Percentiles rank a stretch among this genome's conserved stretches.
Conservation (phyloP, 208 protist species). For the Trypanosoma platydactyli region DNA sequence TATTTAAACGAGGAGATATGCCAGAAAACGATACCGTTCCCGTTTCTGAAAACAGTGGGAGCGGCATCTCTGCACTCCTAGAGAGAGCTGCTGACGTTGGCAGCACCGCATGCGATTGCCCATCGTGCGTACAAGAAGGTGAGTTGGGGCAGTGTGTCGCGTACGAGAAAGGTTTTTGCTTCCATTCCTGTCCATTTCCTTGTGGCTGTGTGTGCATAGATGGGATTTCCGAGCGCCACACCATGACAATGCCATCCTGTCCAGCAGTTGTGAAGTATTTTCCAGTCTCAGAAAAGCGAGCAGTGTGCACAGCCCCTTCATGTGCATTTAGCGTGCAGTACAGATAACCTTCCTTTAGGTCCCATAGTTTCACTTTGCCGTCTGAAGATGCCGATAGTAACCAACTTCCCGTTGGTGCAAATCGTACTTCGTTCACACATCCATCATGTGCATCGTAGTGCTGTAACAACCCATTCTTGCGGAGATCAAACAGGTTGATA, state of each 20-base stretch:
- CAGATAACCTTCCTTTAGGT: conserved; percentile 75
- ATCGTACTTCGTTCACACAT: conserved; percentile 64
- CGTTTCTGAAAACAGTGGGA: conserved; percentile 1
- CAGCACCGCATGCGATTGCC: not conserved
- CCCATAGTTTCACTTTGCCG: conserved; percentile 83
- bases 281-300: conserved; percentile 54
- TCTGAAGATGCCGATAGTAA: conserved; percentile 80
- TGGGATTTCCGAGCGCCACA: conserved; percentile 79
- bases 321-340: conserved; percentile 89
- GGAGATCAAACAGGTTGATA: conserved; percentile 90
- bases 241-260: conserved; percentile 69
- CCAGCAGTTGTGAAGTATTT: conserved; percentile 71
- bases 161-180: not conserved
- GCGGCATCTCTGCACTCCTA: not conserved
- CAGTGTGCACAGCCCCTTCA: conserved; percentile 58
- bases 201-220: conserved; percentile 2
- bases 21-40: not conserved
- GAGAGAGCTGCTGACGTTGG: not conserved
- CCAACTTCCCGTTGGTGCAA: conserved; percentile 77
- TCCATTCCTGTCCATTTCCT: too few species aligned
- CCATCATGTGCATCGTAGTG: conserved; percentile 80
- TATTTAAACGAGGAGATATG: not conserved
- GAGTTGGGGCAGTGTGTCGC: not conserved
- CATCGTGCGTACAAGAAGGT: not conserved
- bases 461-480: conserved; percentile 74